Evolutionary conservation across 202 grass and related monocot genomes (phyloP).

Genomic region (Schoenoplectus tabernaemontani): DNA sequence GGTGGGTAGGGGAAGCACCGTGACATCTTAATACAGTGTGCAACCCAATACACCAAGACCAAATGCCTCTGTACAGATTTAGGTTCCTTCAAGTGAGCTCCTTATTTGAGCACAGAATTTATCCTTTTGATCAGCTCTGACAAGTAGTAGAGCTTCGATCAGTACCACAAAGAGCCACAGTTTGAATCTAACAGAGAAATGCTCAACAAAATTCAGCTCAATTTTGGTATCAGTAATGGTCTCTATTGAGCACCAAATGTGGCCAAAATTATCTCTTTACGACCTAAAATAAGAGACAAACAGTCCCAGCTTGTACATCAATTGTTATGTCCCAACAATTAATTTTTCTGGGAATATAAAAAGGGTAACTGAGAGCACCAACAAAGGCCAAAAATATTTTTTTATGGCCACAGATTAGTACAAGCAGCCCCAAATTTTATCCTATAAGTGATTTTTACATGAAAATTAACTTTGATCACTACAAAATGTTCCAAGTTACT

Average conservation of each 20-base stretch:
- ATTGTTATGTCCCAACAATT: neutral
- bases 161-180: constrained; percentile 12
- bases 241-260: neutral
- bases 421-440: neutral
- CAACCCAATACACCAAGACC: constrained; percentile 14
- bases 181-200: constrained; percentile 16
- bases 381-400: neutral
- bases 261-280: neutral
- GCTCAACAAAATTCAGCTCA: constrained; percentile 9
- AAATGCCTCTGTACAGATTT: constrained; percentile 5
- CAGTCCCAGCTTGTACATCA: neutral
- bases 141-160: constrained; percentile 10
- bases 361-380: constrained; percentile 5
- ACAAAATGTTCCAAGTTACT: neutral
- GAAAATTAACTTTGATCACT: neutral
- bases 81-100: neutral
- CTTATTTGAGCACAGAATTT: neutral
- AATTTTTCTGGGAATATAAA: neutral
- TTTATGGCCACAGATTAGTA: constrained; percentile 7
- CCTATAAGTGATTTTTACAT: neutral
- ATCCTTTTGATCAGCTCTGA: constrained; percentile 13
- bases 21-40: constrained; percentile 34
- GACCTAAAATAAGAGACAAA: neutral
- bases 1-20: constrained; percentile 58
- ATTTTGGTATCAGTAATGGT: neutral